Conservation (phyloP, 352 stramenopile genomes). For the Thalassiosira exigua region DNA sequence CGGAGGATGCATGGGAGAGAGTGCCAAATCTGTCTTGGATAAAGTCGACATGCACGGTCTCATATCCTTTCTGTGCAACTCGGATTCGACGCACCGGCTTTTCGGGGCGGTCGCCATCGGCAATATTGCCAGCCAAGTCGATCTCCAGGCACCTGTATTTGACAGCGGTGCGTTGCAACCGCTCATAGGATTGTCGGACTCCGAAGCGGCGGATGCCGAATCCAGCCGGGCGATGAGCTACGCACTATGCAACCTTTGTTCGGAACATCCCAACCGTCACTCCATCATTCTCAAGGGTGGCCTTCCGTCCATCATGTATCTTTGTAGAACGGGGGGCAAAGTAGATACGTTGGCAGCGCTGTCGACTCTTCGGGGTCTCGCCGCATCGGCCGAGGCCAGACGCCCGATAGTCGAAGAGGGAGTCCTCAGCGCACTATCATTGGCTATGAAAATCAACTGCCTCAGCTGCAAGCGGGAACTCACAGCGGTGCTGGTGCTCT, state of each 20-base stretch:
- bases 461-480: constrained; percentile 88
- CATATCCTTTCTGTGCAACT: constrained; percentile 94
- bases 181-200: constrained; percentile 84
- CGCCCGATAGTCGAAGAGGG: constrained; percentile 90
- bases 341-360: constrained; percentile 91
- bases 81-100: constrained; percentile 92
- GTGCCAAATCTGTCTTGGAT: constrained; percentile 89
- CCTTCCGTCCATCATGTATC: constrained; percentile 93
- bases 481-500: constrained; percentile 90
- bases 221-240: constrained; percentile 96
- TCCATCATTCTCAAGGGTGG: constrained; percentile 92
- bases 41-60: constrained; percentile 91
- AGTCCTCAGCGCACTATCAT: constrained; percentile 86
- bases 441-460: constrained; percentile 88
- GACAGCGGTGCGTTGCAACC: constrained; percentile 89
- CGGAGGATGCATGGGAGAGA: constrained; percentile 92
- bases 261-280: constrained; percentile 87
- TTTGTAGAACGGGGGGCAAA: constrained; percentile 90
- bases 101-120: constrained; percentile 96
- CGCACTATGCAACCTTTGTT: constrained; percentile 94
- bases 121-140: constrained; percentile 90
- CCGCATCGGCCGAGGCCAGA: constrained; percentile 87
- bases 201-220: constrained; percentile 90
- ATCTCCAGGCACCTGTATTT: constrained; percentile 80
- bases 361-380: constrained; percentile 90